phyloP scores from a whole-genome alignment of 2,329 filamentous ascomycete genomes.

The Annulohypoxylon truncatum region DNA sequence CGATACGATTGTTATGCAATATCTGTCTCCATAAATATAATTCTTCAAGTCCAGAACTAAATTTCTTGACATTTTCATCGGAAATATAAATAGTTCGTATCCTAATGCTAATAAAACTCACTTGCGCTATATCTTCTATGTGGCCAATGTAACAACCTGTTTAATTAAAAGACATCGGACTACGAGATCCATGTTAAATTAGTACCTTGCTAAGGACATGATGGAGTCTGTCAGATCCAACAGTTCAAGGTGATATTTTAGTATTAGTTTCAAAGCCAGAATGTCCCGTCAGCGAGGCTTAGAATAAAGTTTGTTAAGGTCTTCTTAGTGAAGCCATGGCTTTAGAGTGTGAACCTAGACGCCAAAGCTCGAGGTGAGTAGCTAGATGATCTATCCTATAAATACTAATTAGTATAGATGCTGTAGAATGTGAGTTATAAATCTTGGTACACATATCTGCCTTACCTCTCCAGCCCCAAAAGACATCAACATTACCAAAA shows the following conservation, averaged over 20 bases:
- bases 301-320: not conserved
- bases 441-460: not conserved
- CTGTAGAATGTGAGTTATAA: not conserved
- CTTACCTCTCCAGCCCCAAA: not conserved
- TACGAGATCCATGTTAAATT: not conserved
- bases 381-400: not conserved
- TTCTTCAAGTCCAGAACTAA: too few relatives aligned
- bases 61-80: too few relatives aligned
- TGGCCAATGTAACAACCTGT: too few relatives aligned
- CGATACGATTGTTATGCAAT: too few relatives aligned
- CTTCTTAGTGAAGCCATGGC: not conserved
- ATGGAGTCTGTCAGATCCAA: not conserved
- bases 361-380: not conserved
- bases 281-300: not conserved
- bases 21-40: too few relatives aligned
- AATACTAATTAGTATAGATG: not conserved
- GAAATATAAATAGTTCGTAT: too few relatives aligned
- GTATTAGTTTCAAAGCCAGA: not conserved
- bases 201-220: not conserved
- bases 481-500: not conserved
- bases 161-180: too few relatives aligned
- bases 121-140: too few relatives aligned
- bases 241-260: not conserved
- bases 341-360: not conserved
- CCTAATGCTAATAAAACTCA: too few relatives aligned